Evolutionary conservation across 2,329 filamentous ascomycete species (phyloP), one percentile per base, ranked within the genome.

Genomic region (Pseudovirgaria hyperparasitica): DNA sequence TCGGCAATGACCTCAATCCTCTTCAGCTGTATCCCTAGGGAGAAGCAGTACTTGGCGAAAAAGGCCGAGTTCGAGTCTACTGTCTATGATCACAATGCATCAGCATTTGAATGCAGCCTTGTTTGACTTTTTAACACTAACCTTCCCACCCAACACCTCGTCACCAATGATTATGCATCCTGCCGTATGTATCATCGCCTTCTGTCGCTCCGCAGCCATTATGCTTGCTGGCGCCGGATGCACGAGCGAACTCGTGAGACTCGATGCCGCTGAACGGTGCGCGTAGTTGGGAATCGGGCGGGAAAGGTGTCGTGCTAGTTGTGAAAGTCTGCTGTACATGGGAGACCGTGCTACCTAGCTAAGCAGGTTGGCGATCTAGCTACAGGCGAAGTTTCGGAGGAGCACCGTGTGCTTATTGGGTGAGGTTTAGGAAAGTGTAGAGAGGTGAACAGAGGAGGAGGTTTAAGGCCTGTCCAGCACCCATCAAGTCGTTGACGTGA

Each of bases 111-210:
- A 21, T 27, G 19, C 23, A 18, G 18, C 13, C 23, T 17, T 13
- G 25, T 23, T 16, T 33, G 31, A 17, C 16, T 14, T 19, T 9
- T 11, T 18, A 12, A 5, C 27, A 46, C 62, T 37, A 52, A 84
- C 86, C 77, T 96, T 96, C 43, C 90, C 87, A 13, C 85, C 86
- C 4, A 96, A 65, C 5, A 96, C 85, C 55, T 94, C 87, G 57
- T 96, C 87, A n/a, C 87, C 87, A 43, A 98, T 96, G 33, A 98
- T 85, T 37, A 96, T 59, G 54, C 84, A 92, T 30, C 80, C 87
- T 8, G 87, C 90, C 24, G 86, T 94, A 48, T 84, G 76, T 41
- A 96, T 92, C 33, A 69, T 74, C 46, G 75, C 65, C 42, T 67
- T 62, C 45, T 19, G 36, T 25, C 17, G 34, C 25, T 23, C 30